phyloP scores from a whole-genome alignment of 352 stramenopile species.

The Pythium vanterpoolii region DNA sequence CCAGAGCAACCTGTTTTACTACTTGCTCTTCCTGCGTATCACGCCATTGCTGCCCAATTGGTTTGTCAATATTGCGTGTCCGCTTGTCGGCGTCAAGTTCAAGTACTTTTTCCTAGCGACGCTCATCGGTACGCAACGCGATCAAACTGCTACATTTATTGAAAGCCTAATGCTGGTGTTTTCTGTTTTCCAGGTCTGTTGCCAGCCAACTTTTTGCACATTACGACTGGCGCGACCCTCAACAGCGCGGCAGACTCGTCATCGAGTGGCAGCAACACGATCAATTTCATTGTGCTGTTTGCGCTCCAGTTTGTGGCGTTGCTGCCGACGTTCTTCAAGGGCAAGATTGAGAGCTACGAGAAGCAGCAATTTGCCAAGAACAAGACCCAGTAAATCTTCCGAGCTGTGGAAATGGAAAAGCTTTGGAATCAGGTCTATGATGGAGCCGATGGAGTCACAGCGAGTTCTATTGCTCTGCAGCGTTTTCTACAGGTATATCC shows the following conservation, averaged over 20 bases:
- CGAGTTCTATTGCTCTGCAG: neutral
- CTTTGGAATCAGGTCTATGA: neutral
- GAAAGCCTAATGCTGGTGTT: neutral
- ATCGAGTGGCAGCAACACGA: slow-evolving; percentile 54
- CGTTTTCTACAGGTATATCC: slow-evolving; percentile 12
- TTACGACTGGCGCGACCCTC: slow-evolving; percentile 78
- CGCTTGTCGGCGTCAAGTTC: slow-evolving; percentile 80
- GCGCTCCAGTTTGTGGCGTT: slow-evolving; percentile 82
- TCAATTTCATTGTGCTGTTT: slow-evolving; percentile 84
- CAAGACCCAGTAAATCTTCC: slow-evolving; percentile 29
- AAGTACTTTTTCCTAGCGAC: slow-evolving; percentile 85
- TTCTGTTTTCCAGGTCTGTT: slow-evolving; percentile 38
- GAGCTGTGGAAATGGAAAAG: neutral
- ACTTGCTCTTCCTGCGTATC: slow-evolving; percentile 87
- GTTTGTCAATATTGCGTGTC: slow-evolving; percentile 89
- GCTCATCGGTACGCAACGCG: slow-evolving; percentile 61
- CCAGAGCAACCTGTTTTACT: slow-evolving; percentile 84
- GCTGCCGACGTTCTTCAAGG: slow-evolving; percentile 82
- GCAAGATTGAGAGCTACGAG: slow-evolving; percentile 84
- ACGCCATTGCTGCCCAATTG: slow-evolving; percentile 87
- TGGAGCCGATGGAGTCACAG: neutral
- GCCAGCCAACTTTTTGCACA: slow-evolving; percentile 83
- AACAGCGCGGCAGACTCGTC: slow-evolving; percentile 53
- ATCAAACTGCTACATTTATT: neutral
- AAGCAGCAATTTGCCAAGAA: slow-evolving; percentile 68